Evolutionary conservation across 176 grass and related monocot genomes (phyloP).

Genomic region (Melocanna baccifera): DNA sequence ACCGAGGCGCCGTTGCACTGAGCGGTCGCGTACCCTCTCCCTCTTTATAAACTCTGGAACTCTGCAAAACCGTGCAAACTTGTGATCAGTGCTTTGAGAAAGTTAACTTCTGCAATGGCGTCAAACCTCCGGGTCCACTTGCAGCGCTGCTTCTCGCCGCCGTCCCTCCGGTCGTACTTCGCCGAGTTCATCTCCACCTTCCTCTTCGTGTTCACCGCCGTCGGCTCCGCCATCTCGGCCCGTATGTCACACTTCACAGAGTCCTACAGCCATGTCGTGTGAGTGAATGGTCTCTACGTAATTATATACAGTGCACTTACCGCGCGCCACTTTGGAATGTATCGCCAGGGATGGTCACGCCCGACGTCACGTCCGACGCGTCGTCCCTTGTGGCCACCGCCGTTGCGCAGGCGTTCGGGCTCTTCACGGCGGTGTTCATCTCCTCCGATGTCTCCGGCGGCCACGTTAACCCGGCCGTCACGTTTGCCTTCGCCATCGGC

Average conservation of each 20-base stretch:
- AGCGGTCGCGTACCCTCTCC: constrained; percentile 12
- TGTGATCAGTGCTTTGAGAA: neutral
- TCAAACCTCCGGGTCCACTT: constrained; percentile 39
- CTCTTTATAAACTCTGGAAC: neutral
- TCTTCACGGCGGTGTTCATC: constrained; percentile 64
- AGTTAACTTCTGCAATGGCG: constrained; percentile 31
- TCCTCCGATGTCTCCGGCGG: constrained; percentile 72
- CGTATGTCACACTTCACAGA: constrained; percentile 9
- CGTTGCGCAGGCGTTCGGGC: constrained; percentile 59
- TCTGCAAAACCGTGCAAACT: neutral
- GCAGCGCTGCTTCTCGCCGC: constrained; percentile 45
- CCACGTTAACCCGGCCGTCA: constrained; percentile 85
- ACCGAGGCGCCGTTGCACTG: constrained; percentile 19
- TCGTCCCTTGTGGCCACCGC: constrained; percentile 59
- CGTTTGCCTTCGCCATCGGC: constrained; percentile 67
- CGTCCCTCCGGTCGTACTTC: constrained; percentile 63
- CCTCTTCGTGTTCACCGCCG: constrained; percentile 70
- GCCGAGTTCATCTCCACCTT: constrained; percentile 95
- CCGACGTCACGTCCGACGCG: constrained; percentile 47
- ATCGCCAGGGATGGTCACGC: constrained; percentile 61
- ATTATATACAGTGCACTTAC: neutral
- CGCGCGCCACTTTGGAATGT: neutral
- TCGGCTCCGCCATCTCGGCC: constrained; percentile 65
- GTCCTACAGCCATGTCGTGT: neutral
- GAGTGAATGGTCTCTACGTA: neutral